Conservation (phyloP, 2,329 filamentous ascomycete species). For the Fusarium poae region DNA sequence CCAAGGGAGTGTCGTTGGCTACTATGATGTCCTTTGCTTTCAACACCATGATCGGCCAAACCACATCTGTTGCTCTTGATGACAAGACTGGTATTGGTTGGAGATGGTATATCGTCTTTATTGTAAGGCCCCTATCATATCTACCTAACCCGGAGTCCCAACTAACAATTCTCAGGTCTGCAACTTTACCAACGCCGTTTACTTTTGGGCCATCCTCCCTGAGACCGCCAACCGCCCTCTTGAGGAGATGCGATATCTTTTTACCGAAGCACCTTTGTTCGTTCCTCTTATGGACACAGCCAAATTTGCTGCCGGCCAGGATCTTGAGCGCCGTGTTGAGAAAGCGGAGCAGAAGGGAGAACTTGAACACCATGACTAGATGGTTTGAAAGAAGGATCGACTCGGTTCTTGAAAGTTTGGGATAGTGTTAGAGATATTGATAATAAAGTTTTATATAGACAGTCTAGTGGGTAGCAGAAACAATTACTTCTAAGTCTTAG, state of each 20-base stretch:
- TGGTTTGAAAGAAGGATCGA: too few relatives aligned
- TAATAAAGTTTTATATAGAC: neutral
- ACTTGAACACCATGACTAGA: slow-evolving; percentile 24
- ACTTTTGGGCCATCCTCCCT: slow-evolving; percentile 74
- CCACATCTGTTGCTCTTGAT: slow-evolving; percentile 67
- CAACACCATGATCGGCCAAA: slow-evolving; percentile 76
- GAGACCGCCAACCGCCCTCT: slow-evolving; percentile 74
- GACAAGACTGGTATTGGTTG: slow-evolving; percentile 54
- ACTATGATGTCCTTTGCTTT: slow-evolving; percentile 80
- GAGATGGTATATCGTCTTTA: slow-evolving; percentile 58
- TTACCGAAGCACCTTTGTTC: slow-evolving; percentile 29
- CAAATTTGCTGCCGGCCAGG: slow-evolving; percentile 24
- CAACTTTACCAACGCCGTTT: slow-evolving; percentile 52
- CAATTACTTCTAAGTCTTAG: too few relatives aligned
- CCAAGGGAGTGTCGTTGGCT: slow-evolving; percentile 79
- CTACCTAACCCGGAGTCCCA: accelerated
- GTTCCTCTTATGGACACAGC: slow-evolving; percentile 46
- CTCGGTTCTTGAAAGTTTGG: neutral
- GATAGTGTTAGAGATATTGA: neutral
- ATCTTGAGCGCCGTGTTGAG: slow-evolving; percentile 29
- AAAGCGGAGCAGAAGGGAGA: slow-evolving; percentile 32
- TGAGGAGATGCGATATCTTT: slow-evolving; percentile 69
- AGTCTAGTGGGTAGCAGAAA: too few relatives aligned
- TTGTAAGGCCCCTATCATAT: slow-evolving; percentile 10
- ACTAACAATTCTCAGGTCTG: neutral